Conservation (phyloP, 495 filamentous ascomycete genomes). For the Tuber indicum region DNA sequence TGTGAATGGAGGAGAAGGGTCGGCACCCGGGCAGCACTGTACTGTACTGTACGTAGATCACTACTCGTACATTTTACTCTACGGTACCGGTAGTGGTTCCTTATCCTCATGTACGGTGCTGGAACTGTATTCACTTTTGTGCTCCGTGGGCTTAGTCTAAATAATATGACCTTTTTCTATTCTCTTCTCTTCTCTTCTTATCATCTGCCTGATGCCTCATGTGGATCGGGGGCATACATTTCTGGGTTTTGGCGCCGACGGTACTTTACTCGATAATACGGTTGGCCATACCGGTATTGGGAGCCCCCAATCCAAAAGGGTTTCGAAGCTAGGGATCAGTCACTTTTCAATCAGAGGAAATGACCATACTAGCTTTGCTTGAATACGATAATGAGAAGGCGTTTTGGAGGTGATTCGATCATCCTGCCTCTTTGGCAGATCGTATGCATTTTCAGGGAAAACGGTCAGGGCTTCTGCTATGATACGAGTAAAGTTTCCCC, state of each 20-base stretch:
- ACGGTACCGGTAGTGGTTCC: not conserved
- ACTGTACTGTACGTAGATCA: not conserved
- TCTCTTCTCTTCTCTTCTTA: not conserved
- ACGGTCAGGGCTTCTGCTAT: not conserved
- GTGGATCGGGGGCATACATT: not conserved
- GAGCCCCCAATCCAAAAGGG: not conserved
- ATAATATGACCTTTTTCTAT: not conserved
- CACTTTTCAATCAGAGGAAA: not conserved
- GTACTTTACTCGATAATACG: not conserved
- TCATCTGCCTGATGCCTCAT: not conserved
- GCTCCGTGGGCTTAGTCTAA: not conserved
- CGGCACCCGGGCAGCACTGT: not conserved
- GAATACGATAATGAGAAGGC: not conserved
- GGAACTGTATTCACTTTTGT: not conserved
- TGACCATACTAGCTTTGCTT: not conserved
- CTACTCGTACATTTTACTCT: not conserved
- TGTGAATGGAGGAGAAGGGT: not conserved
- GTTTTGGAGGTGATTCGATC: not conserved
- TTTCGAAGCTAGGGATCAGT: not conserved
- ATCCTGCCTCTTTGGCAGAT: not conserved
- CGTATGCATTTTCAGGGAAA: no score
- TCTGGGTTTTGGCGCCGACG: not conserved
- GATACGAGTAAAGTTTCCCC: not conserved
- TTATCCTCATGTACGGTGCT: not conserved
- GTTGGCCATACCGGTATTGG: not conserved